phyloP scores from a whole-genome alignment of 306 rosid genomes.

The Malus fusca region DNA sequence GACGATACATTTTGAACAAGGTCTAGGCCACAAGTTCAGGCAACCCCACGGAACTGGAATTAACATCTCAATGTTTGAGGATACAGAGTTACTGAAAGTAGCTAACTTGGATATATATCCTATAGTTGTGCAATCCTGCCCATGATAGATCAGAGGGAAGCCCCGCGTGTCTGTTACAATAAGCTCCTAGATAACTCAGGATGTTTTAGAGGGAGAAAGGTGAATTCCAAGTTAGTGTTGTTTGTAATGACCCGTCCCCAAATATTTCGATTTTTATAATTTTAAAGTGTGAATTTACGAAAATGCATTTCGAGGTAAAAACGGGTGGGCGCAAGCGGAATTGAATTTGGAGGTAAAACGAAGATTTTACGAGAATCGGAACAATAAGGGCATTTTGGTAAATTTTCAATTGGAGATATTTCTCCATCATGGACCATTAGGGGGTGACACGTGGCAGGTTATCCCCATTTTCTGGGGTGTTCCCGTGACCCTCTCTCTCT shows the following conservation, averaged over 20 bases:
- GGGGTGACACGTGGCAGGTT: too few relatives aligned
- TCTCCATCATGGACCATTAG: too few relatives aligned
- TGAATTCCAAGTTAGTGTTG: conserved; percentile 63
- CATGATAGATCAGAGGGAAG: conserved; percentile 48
- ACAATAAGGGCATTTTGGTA: too few relatives aligned
- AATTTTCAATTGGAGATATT: too few relatives aligned
- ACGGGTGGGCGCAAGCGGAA: too few relatives aligned
- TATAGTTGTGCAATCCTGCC: conserved; percentile 36
- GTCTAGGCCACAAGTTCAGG: conserved; percentile 86
- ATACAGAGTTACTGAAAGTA: conserved; percentile 51
- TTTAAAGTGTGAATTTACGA: too few relatives aligned
- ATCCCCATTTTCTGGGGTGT: too few relatives aligned
- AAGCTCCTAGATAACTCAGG: conserved; percentile 83
- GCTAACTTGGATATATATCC: conserved; percentile 62
- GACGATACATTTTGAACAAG: conserved; percentile 61
- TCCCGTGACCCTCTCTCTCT: too few relatives aligned
- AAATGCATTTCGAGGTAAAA: too few relatives aligned
- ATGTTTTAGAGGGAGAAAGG: conserved; percentile 86
- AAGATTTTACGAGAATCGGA: too few relatives aligned
- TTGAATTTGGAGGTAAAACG: too few relatives aligned
- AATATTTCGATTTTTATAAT: too few relatives aligned
- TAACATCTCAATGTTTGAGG: conserved; percentile 54
- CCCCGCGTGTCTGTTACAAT: conserved; percentile 22
- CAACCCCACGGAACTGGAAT: conserved; percentile 76
- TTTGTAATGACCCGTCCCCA: not conserved